phyloP scores from a whole-genome alignment of 371 early-diverging fungal species.

The Blastocladiella emersonii region DNA sequence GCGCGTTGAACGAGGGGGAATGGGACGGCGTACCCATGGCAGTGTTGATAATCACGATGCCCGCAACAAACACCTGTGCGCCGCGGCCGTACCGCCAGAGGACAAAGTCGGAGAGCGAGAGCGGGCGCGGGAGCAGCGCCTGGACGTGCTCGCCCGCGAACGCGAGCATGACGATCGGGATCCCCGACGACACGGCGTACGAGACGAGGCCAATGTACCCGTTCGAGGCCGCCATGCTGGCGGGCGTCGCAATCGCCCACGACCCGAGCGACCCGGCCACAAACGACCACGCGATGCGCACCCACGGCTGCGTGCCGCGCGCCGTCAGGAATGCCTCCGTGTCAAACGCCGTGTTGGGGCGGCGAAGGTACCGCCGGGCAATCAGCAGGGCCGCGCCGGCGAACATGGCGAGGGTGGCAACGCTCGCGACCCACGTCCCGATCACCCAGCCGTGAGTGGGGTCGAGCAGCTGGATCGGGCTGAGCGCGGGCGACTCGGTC shows the following conservation, averaged over 20 bases:
- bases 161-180: constrained; percentile 37
- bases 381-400: constrained; percentile 17
- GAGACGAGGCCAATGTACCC: constrained; percentile 36
- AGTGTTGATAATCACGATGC: constrained; percentile 36
- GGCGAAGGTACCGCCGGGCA: constrained; percentile 13
- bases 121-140: constrained; percentile 24
- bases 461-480: no score
- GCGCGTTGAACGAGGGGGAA: no score
- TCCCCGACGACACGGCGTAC: constrained; percentile 34
- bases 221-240: constrained; percentile 22
- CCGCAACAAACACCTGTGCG: constrained; percentile 24
- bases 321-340: constrained; percentile 16
- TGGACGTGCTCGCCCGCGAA: constrained; percentile 29
- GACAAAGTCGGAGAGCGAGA: constrained; percentile 31
- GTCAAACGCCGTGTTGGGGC: constrained; percentile 27
- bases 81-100: constrained; percentile 28
- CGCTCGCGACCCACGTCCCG: constrained; percentile 6
- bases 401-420: constrained; percentile 18
- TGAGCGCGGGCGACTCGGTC: no score
- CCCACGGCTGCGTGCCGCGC: constrained; percentile 16
- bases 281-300: constrained; percentile 18
- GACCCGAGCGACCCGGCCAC: constrained; percentile 20
- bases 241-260: constrained; percentile 20
- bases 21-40: no score
- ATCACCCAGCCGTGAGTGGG: no score